Percentiles rank a stretch among this genome's conserved stretches.
Conservation (phyloP, 2,329 filamentous ascomycete genomes). For the Didymella exigua region DNA sequence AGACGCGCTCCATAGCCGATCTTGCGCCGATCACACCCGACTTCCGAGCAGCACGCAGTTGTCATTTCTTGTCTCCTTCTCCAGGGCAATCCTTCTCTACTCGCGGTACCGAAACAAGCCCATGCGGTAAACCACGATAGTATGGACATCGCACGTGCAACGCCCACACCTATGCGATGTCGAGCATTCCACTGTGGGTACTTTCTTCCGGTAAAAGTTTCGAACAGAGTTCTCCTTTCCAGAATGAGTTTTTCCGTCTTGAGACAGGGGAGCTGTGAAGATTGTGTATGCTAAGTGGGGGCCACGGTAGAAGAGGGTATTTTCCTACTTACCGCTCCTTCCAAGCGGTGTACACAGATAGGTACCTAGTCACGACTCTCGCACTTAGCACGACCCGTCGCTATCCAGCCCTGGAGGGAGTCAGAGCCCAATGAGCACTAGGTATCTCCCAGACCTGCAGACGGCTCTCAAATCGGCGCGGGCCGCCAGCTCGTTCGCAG, state of each 20-base stretch:
- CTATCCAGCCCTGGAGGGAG: neutral
- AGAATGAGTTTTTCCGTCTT: slow-evolving; percentile 7
- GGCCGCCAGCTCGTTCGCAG: too few relatives aligned
- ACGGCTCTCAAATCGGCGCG: too few relatives aligned
- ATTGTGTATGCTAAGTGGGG: slow-evolving; percentile 13
- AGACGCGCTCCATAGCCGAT: slow-evolving; percentile 33
- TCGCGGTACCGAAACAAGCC: neutral
- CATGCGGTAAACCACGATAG: neutral
- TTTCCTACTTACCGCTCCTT: slow-evolving; percentile 17
- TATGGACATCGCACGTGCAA: slow-evolving; percentile 5
- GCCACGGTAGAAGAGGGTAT: neutral
- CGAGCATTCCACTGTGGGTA: neutral
- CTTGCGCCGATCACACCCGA: slow-evolving; percentile 31
- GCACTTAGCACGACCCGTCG: neutral
- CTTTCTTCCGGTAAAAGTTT: neutral
- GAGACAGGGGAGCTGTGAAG: neutral
- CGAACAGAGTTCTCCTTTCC: neutral
- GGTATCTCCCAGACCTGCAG: too few relatives aligned
- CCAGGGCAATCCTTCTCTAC: neutral
- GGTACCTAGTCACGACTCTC: neutral
- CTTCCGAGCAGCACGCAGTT: slow-evolving; percentile 6
- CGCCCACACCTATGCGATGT: neutral
- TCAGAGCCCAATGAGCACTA: slow-evolving; percentile 1
- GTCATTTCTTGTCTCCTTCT: neutral
- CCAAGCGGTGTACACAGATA: slow-evolving; percentile 8